Conservation (phyloP, 768 basidiomycete species). For the Kwoniella heveanensis region DNA sequence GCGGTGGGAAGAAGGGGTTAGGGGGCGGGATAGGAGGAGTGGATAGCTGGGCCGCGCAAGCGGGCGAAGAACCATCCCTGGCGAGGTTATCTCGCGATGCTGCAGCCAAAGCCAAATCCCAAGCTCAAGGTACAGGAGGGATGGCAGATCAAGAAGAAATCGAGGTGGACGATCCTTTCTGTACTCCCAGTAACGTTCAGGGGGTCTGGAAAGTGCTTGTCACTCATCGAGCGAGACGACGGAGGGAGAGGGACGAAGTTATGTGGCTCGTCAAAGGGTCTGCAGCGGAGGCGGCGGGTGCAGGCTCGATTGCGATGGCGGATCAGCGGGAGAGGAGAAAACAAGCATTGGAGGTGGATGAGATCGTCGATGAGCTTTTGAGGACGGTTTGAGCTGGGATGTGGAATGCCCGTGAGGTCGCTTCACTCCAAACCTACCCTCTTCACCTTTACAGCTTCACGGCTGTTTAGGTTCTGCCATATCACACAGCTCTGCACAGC, state of each 20-base stretch:
- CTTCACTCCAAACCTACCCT: no score
- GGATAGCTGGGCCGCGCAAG: conserved; percentile 39
- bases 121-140: background rate
- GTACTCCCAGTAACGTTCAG: conserved; percentile 27
- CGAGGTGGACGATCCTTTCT: conserved; percentile 29
- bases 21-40: conserved; percentile 35
- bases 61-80: conserved; percentile 43
- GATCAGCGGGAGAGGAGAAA: background rate
- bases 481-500: no score
- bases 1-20: conserved; percentile 10
- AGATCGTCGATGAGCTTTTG: conserved; percentile 31
- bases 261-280: conserved; percentile 45
- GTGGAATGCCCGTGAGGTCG: no score
- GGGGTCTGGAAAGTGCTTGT: conserved; percentile 28
- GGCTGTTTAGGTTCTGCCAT: no score
- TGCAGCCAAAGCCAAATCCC: background rate
- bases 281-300: conserved; percentile 15
- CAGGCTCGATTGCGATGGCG: no score
- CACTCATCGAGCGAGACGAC: conserved; percentile 30
- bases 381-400: conserved; percentile 14
- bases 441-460: no score
- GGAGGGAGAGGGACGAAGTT: conserved; percentile 32
- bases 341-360: conserved; percentile 21
- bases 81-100: background rate
- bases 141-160: conserved; percentile 3